phyloP scores from a whole-genome alignment of 768 basidiomycete genomes.

The Dentipellis fragilis region DNA sequence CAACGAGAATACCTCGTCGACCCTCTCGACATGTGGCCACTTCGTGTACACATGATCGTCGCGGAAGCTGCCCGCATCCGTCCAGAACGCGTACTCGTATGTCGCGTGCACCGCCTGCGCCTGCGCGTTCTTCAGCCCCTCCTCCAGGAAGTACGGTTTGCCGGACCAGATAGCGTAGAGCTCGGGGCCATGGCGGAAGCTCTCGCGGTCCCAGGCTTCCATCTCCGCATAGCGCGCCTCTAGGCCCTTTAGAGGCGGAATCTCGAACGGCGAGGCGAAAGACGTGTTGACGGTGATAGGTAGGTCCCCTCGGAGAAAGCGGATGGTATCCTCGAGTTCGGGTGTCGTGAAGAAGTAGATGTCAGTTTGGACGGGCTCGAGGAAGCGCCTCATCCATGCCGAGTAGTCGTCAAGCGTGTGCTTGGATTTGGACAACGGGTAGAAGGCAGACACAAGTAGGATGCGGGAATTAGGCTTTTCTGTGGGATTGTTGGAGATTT shows the following conservation, averaged over 20 bases:
- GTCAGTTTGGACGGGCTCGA: conserved; percentile 33
- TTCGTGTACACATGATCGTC: conserved; percentile 27
- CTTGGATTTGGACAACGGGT: conserved; percentile 40
- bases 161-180: conserved; percentile 48
- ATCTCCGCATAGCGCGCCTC: conserved; percentile 28
- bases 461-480: conserved; percentile 15
- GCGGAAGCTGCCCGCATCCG: conserved; percentile 45
- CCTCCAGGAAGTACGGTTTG: conserved; percentile 40
- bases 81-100: conserved; percentile 51
- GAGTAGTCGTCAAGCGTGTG: conserved; percentile 36
- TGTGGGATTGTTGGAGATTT: neutral
- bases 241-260: conserved; percentile 32
- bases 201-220: conserved; percentile 37
- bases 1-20: conserved; percentile 30
- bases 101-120: conserved; percentile 12
- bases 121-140: conserved; percentile 25
- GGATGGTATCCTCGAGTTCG: conserved; percentile 25
- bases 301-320: conserved; percentile 21
- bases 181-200: conserved; percentile 30
- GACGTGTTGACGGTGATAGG: conserved; percentile 36
- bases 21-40: conserved; percentile 39
- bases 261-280: conserved; percentile 34
- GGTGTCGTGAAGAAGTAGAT: conserved; percentile 46
- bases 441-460: conserved; percentile 47
- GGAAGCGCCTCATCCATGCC: conserved; percentile 34